Evolutionary conservation across 1,284 basidiomycete genomes (phyloP).

Genomic region (Agaricales sp.): DNA sequence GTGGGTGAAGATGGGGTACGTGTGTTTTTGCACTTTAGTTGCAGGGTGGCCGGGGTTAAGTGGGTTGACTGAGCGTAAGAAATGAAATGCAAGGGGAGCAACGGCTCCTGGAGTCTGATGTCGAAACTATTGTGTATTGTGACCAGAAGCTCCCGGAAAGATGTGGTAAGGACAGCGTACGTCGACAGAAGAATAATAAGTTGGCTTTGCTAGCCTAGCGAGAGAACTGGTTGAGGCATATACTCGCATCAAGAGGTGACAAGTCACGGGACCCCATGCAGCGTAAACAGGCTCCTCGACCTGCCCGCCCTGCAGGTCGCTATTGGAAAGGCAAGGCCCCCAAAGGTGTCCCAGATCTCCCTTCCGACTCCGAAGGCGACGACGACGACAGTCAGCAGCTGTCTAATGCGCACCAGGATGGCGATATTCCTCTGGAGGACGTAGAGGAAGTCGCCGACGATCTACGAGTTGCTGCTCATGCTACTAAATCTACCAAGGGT

Average conservation of each 20-base stretch:
- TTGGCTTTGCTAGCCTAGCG: not conserved
- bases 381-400: constrained; percentile 27
- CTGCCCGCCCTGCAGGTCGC: constrained; percentile 61
- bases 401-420: constrained; percentile 35
- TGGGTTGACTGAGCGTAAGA: not conserved
- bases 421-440: constrained; percentile 47
- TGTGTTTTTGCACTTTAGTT: not conserved
- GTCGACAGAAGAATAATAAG: not conserved
- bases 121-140: too few species aligned
- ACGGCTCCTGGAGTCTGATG: not conserved
- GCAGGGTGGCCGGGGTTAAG: not conserved
- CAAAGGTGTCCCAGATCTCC: constrained; percentile 49
- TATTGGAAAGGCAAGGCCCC: constrained; percentile 83
- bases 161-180: not conserved
- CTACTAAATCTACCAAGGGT: constrained; percentile 28
- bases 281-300: constrained; percentile 60
- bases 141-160: not conserved
- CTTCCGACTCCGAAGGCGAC: constrained; percentile 56
- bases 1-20: not conserved
- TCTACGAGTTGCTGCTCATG: constrained; percentile 21
- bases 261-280: not conserved
- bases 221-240: not conserved
- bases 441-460: constrained; percentile 32
- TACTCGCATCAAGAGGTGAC: not conserved
- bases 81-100: not conserved